phyloP scores from a whole-genome alignment of 179 eudicot genomes.

The Gypsophila paniculata region DNA sequence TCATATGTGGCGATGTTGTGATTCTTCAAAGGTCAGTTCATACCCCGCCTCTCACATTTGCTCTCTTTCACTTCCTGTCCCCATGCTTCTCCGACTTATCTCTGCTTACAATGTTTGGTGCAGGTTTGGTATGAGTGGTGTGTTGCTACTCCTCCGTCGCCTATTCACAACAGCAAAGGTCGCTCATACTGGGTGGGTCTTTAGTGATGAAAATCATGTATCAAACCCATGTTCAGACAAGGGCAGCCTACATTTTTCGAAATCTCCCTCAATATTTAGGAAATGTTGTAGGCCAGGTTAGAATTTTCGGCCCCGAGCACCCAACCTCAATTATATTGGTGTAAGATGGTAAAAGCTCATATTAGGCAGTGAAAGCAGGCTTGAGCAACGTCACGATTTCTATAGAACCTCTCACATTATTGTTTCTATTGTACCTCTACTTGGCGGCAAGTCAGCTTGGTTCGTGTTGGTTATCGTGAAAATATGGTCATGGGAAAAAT shows the following conservation, averaged over 20 bases:
- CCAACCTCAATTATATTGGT: not conserved
- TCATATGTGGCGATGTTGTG: conserved; percentile 90
- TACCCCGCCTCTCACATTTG: too few species aligned
- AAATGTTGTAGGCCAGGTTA: not conserved
- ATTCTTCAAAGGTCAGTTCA: conserved; percentile 59
- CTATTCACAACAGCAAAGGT: conserved; percentile 81
- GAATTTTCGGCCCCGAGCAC: not conserved
- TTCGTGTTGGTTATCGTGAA: not conserved
- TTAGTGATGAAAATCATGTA: conserved; percentile 17
- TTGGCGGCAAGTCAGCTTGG: not conserved
- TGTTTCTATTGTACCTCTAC: not conserved
- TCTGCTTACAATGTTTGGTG: conserved; percentile 12
- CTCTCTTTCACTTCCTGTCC: not conserved
- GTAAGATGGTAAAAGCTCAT: not conserved
- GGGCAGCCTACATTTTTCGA: not conserved
- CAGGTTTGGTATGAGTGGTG: conserved; percentile 99
- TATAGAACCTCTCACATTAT: not conserved
- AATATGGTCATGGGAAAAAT: too few species aligned
- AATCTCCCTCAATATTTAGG: not conserved
- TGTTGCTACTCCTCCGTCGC: conserved; percentile 56
- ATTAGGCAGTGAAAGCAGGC: not conserved
- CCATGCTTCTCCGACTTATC: not conserved
- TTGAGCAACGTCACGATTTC: not conserved
- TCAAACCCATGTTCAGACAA: not conserved
- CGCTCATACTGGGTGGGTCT: conserved; percentile 99